Evolutionary conservation across 148 eudicot genomes (phyloP), one percentile per base, ranked within the genome.

Genomic region (Chenopodium quinoa): DNA sequence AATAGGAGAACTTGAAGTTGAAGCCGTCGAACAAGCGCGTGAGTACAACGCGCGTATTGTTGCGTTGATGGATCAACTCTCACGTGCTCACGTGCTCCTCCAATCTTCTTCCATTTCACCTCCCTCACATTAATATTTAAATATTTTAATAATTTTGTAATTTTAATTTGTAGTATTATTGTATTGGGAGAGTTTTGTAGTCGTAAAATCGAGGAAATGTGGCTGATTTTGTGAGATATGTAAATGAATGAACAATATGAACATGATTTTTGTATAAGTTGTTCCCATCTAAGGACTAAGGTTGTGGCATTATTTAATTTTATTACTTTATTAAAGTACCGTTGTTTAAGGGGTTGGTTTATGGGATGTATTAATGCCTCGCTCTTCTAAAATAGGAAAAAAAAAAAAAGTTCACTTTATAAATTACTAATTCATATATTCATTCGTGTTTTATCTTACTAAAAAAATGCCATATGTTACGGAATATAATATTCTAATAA

Each of bases 1-100:
- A 69, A 83, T 94, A 4, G 93, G 94, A 0, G 96, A 94, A 54
- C 85, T 90, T 8, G 98, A 94, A 79, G 96, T 91, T 0, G 96
- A 94, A 72, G 89, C 91, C 4, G 83, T 91, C 2, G 90, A 89
- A 8, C 86, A 89, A 72, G 93, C 94, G 9, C 90, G 92, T 37
- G 81, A 77, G 0, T 89, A 83, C 25, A 85, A 92, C 54, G 65
- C 79, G 0, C 90, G 87, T 20, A 7, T 92, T 9, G 0, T 77
- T 32, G 54, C 84, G 9, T 69, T 93, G 54, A 87, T 88, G 90
- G 83, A 88, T 12, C 96, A 92, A 47, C 93, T 93, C n/a, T 72
- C 83, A 4, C 84, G 17, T 50, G 80, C 84, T 17, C 79, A 71
- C 34, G 25, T 32, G 17, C 73, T 83, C 16, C 77, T 78, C 54